Conservation (phyloP, 305 asterid species). For the Solanum chacoense region DNA sequence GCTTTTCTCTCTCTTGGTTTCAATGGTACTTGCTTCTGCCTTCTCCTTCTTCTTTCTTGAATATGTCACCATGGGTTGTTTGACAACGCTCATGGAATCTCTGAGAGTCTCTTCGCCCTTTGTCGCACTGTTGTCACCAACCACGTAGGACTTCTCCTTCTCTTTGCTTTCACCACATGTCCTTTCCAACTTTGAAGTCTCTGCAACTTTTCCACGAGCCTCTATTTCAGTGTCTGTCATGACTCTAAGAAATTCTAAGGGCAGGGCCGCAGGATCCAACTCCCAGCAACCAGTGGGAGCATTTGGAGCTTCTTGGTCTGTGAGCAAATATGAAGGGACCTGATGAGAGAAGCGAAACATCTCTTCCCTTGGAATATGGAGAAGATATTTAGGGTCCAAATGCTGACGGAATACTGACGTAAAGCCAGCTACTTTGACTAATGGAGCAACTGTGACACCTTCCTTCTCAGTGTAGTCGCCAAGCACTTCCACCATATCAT, state of each 20-base stretch:
- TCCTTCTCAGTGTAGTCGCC: slow-evolving; percentile 53
- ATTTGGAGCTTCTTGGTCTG: slow-evolving; percentile 29
- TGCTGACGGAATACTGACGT: slow-evolving; percentile 62
- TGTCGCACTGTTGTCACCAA: background rate
- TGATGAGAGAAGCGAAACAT: slow-evolving; percentile 93
- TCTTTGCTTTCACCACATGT: background rate
- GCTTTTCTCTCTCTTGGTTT: background rate
- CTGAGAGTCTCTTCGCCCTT: background rate
- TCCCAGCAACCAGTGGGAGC: slow-evolving; percentile 86
- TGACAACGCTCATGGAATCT: background rate
- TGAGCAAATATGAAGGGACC: slow-evolving; percentile 73
- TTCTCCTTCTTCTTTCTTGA: background rate
- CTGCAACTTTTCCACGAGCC: background rate
- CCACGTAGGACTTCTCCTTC: background rate
- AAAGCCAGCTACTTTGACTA: slow-evolving; percentile 52
- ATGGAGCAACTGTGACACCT: slow-evolving; percentile 70
- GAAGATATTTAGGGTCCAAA: slow-evolving; percentile 19
- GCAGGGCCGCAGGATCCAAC: slow-evolving; percentile 84
- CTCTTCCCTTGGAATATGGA: slow-evolving; percentile 65
- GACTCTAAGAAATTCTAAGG: slow-evolving; percentile 36
- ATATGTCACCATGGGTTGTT: background rate
- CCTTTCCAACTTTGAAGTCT: background rate
- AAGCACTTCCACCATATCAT: slow-evolving; percentile 84
- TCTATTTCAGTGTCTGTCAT: slow-evolving; percentile 12
- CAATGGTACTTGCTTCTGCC: background rate